Percentiles rank a stretch among this genome's conserved stretches.
Evolutionary conservation across 1,139 yeast genomes (phyloP).

Genomic region (Hanseniaspora sp.): DNA sequence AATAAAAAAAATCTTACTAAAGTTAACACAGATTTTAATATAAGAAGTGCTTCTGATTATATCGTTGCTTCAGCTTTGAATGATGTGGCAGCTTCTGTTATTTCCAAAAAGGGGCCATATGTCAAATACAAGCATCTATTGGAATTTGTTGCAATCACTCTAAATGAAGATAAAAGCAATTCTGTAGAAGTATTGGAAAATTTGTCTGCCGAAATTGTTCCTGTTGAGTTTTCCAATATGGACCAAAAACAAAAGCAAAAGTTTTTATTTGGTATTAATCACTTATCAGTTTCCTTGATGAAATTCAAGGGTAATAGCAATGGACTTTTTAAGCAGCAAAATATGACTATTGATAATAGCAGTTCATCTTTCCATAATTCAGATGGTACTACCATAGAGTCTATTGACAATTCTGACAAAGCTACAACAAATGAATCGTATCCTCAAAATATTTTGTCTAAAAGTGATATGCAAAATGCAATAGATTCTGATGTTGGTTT

Average conservation of each 20-base stretch:
- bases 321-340: neutral
- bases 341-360: neutral
- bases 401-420: neutral
- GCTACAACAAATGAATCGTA: neutral
- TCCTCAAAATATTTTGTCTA: neutral
- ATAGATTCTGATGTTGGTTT: no score
- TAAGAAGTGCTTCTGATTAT: neutral
- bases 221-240: neutral
- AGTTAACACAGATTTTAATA: neutral
- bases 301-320: neutral
- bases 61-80: slow-evolving; percentile 1
- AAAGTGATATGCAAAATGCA: neutral
- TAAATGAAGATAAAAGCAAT: neutral
- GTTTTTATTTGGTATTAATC: slow-evolving; percentile 3
- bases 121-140: neutral
- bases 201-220: neutral
- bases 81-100: neutral
- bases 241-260: neutral
- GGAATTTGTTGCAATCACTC: neutral
- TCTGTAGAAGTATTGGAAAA: neutral
- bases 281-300: neutral
- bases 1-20: neutral
- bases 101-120: neutral
- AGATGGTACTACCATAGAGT: neutral
- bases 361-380: neutral